phyloP scores from a whole-genome alignment of 1,284 basidiomycete genomes.

The Malassezia dermatis region DNA sequence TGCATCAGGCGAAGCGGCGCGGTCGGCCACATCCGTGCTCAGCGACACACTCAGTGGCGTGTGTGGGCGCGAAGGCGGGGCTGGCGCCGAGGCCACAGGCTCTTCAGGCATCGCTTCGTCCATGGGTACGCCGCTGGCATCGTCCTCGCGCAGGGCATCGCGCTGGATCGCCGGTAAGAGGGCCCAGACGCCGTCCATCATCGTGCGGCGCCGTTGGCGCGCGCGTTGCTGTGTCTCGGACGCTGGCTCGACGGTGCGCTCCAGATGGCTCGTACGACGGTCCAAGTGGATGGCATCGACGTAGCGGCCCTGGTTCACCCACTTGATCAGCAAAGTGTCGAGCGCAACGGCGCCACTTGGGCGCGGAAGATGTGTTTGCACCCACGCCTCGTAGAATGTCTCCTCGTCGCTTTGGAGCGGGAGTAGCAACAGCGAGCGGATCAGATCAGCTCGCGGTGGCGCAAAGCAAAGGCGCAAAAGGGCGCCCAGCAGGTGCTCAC shows the following conservation, averaged over 20 bases:
- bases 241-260: background rate
- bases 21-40: background rate
- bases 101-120: background rate
- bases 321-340: slow-evolving; percentile 33
- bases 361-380: slow-evolving; percentile 13
- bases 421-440: slow-evolving; percentile 24
- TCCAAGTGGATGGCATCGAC: slow-evolving; percentile 38
- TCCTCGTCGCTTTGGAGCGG: slow-evolving; percentile 25
- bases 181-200: slow-evolving; percentile 17
- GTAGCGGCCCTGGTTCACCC: slow-evolving; percentile 31
- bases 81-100: background rate
- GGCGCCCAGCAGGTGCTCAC: background rate
- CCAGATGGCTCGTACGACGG: slow-evolving; percentile 13
- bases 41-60: slow-evolving; percentile 6
- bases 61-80: background rate
- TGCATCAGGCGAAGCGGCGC: background rate
- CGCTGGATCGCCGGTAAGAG: slow-evolving; percentile 12
- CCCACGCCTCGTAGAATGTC: slow-evolving; percentile 22
- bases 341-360: slow-evolving; percentile 23
- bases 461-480: slow-evolving; percentile 31
- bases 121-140: background rate
- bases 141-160: slow-evolving; percentile 1
- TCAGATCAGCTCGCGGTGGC: slow-evolving; percentile 24
- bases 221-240: background rate
- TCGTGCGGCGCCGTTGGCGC: slow-evolving; percentile 9